Percentiles rank a stretch among this genome's conserved stretches.
Evolutionary conservation across 768 basidiomycete species (phyloP).

Genomic region (Collybia mongolica): DNA sequence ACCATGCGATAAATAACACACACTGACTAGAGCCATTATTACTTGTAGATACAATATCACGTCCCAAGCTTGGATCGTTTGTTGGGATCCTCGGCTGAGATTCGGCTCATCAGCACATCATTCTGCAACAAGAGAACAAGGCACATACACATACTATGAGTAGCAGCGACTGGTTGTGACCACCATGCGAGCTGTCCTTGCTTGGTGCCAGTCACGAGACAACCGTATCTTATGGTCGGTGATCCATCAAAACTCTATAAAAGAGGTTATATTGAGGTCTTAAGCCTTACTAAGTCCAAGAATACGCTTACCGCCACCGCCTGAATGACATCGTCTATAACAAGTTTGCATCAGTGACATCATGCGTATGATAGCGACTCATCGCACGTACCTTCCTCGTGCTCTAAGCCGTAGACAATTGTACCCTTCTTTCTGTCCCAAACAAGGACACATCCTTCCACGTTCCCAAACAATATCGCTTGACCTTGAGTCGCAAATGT

Average conservation of each 20-base stretch:
- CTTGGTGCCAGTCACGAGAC: conserved; percentile 57
- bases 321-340: conserved; percentile 37
- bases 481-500: conserved; percentile 53
- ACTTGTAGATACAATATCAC: not conserved
- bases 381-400: conserved; percentile 49
- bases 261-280: not conserved
- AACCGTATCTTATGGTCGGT: conserved; percentile 30
- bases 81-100: conserved; percentile 1
- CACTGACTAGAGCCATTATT: not conserved
- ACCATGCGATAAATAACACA: not conserved
- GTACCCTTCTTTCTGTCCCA: conserved; percentile 60
- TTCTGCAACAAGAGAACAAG: not conserved
- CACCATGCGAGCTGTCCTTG: conserved; percentile 59
- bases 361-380: conserved; percentile 9
- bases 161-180: conserved; percentile 41
- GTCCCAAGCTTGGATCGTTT: conserved; percentile 4
- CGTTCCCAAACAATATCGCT: conserved; percentile 54
- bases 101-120: not conserved
- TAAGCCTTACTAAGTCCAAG: not conserved
- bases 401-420: conserved; percentile 59
- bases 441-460: conserved; percentile 54
- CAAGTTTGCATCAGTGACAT: conserved; percentile 11
- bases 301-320: conserved; percentile 38
- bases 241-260: conserved; percentile 48
- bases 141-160: conserved; percentile 15